phyloP scores from a whole-genome alignment of 768 basidiomycete genomes.

The Mycena floridula region DNA sequence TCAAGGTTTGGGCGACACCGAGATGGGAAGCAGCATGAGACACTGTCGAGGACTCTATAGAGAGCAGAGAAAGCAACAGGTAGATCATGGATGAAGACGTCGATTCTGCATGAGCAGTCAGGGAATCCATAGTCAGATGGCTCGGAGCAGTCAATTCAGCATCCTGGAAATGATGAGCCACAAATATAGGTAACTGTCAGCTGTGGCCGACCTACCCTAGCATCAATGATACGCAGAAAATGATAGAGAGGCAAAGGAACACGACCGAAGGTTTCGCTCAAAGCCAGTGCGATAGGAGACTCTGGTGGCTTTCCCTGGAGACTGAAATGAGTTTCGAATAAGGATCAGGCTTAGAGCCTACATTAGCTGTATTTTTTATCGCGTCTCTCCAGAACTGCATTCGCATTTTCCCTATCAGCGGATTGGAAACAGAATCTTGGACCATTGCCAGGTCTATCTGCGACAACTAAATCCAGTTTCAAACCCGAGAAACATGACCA shows the following conservation, averaged over 20 bases:
- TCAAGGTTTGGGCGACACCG: slow-evolving; percentile 65
- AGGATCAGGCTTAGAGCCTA: slow-evolving; percentile 20
- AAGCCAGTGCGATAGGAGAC: slow-evolving; percentile 75
- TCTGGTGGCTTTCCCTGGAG: slow-evolving; percentile 68
- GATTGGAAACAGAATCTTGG: slow-evolving; percentile 70
- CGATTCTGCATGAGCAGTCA: slow-evolving; percentile 71
- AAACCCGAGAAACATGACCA: slow-evolving; percentile 10
- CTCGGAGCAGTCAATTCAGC: slow-evolving; percentile 58
- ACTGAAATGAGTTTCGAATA: no score
- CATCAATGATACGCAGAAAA: slow-evolving; percentile 78
- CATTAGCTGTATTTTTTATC: slow-evolving; percentile 58
- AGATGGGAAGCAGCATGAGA: slow-evolving; percentile 82
- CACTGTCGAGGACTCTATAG: slow-evolving; percentile 43
- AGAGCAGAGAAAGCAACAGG: slow-evolving; percentile 62
- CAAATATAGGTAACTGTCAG: no score
- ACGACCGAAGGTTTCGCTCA: slow-evolving; percentile 48
- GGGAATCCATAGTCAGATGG: slow-evolving; percentile 60
- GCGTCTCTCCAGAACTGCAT: slow-evolving; percentile 88
- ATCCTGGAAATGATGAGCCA: slow-evolving; percentile 34
- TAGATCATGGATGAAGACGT: slow-evolving; percentile 78
- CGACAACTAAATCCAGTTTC: slow-evolving; percentile 1
- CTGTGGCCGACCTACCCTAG: slow-evolving; percentile 63
- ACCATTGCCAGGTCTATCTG: slow-evolving; percentile 75
- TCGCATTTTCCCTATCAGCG: slow-evolving; percentile 73
- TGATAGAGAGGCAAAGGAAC: slow-evolving; percentile 60